Evolutionary conservation across 768 basidiomycete species (phyloP).

Genomic region (Lepiota venenata): DNA sequence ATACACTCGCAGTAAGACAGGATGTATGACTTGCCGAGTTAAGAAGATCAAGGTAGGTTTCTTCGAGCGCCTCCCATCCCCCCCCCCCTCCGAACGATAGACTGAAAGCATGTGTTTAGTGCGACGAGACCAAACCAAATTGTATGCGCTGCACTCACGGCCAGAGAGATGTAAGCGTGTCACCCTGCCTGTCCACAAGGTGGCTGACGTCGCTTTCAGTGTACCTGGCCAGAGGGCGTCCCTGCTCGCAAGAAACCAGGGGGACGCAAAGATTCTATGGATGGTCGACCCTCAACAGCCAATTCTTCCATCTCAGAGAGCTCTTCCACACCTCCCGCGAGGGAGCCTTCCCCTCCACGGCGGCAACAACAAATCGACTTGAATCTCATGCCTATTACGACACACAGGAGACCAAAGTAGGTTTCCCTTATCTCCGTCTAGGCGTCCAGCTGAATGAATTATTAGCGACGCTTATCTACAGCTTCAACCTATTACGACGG

Average conservation of each 20-base stretch:
- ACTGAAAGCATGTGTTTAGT: slow-evolving; percentile 38
- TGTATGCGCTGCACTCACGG: slow-evolving; percentile 87
- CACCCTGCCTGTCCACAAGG: slow-evolving; percentile 3
- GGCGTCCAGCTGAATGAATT: slow-evolving; percentile 12
- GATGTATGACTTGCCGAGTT: slow-evolving; percentile 88
- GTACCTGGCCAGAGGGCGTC: slow-evolving; percentile 83
- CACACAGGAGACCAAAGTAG: slow-evolving; percentile 36
- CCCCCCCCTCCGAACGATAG: not conserved
- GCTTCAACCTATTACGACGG: slow-evolving; percentile 40
- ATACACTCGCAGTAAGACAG: slow-evolving; percentile 92
- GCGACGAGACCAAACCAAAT: slow-evolving; percentile 86
- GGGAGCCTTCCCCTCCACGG: slow-evolving; percentile 62
- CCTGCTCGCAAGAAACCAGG: slow-evolving; percentile 66
- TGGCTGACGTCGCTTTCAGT: slow-evolving; percentile 37
- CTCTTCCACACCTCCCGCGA: slow-evolving; percentile 63
- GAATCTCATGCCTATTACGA: slow-evolving; percentile 35
- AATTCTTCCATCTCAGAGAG: slow-evolving; percentile 70
- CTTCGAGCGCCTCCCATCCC: not conserved
- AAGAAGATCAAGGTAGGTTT: slow-evolving; percentile 88
- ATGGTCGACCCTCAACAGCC: slow-evolving; percentile 71
- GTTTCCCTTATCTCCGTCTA: slow-evolving; percentile 15
- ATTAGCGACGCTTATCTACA: slow-evolving; percentile 44
- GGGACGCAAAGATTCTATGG: slow-evolving; percentile 53
- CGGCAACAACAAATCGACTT: slow-evolving; percentile 40
- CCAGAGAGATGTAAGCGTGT: slow-evolving; percentile 66